Evolutionary conservation across 2,329 filamentous ascomycete species (phyloP).

Genomic region (Botrytis porri): DNA sequence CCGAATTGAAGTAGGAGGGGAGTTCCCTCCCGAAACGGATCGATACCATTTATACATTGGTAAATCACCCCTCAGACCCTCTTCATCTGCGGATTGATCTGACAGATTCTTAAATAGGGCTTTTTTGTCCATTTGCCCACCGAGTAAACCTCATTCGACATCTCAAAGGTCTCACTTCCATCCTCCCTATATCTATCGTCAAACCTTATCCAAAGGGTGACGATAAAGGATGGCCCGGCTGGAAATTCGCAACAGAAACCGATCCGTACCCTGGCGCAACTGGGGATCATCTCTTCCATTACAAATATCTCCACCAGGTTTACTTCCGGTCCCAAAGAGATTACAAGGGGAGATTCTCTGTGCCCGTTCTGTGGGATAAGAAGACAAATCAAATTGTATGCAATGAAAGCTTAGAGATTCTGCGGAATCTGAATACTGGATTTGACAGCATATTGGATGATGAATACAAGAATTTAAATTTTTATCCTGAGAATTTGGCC

Average conservation of each 20-base stretch:
- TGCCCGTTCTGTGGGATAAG: conserved; percentile 64
- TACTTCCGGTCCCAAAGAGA: conserved; percentile 62
- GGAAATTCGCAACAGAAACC: conserved; percentile 22
- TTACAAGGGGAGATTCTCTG: conserved; percentile 65
- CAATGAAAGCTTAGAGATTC: conserved; percentile 78
- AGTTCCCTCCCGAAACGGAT: conserved; percentile 61
- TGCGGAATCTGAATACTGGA: conserved; percentile 73
- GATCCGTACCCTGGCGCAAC: conserved; percentile 10
- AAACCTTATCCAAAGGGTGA: conserved; percentile 13
- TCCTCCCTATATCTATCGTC: conserved; percentile 39
- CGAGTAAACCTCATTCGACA: conserved; percentile 81
- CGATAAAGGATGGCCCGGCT: conserved; percentile 6
- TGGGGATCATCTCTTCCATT: conserved; percentile 37
- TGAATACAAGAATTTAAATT: conserved; percentile 16
- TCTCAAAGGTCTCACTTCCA: conserved; percentile 84
- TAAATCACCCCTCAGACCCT: not conserved
- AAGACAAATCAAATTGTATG: conserved; percentile 61
- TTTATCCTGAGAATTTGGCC: conserved; percentile 10
- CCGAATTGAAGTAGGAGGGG: conserved; percentile 19
- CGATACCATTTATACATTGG: conserved; percentile 53
- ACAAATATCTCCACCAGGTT: conserved; percentile 60
- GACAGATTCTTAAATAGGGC: conserved; percentile 10
- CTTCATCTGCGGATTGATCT: not conserved
- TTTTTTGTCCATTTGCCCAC: conserved; percentile 48
- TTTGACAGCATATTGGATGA: conserved; percentile 27